These are phyloP conservation scores for Crotalaria pallida DNA, from an alignment of 306 rosid species.

Conservation along the genomic window DNA sequence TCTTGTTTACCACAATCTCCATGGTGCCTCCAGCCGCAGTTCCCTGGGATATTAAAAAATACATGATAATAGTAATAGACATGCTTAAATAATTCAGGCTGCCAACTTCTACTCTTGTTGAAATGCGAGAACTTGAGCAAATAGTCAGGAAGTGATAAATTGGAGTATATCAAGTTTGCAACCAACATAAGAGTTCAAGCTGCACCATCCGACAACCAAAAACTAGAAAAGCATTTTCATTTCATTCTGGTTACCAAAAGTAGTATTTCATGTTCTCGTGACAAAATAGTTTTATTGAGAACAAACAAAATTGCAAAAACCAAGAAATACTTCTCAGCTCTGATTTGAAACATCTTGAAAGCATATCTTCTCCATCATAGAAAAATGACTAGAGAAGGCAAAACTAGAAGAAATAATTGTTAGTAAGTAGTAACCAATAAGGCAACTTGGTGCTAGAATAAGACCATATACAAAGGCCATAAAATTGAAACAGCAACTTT, in stretches of 20 bases:
- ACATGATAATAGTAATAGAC: background rate
- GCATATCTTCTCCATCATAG: background rate
- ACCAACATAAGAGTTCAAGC: background rate
- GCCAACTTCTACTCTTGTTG: background rate
- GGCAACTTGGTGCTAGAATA: background rate
- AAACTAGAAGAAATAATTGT: background rate
- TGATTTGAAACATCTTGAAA: background rate
- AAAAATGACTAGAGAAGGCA: background rate
- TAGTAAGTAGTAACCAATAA: background rate
- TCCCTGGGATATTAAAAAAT: slow-evolving; percentile 39
- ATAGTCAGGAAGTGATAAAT: background rate
- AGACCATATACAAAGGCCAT: background rate
- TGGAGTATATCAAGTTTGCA: background rate
- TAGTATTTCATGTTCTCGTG: background rate
- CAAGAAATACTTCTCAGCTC: background rate
- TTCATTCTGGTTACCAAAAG: background rate
- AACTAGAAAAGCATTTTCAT: background rate
- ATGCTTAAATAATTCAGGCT: background rate
- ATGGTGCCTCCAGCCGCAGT: slow-evolving; percentile 92
- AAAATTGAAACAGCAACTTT: background rate
- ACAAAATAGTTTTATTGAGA: background rate
- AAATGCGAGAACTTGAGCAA: background rate
- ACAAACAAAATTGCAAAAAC: background rate
- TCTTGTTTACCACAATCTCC: slow-evolving; percentile 81
- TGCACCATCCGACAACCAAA: background rate